Evolutionary conservation across 1,284 basidiomycete genomes (phyloP).

Genomic region (Testicularia cyperi): DNA sequence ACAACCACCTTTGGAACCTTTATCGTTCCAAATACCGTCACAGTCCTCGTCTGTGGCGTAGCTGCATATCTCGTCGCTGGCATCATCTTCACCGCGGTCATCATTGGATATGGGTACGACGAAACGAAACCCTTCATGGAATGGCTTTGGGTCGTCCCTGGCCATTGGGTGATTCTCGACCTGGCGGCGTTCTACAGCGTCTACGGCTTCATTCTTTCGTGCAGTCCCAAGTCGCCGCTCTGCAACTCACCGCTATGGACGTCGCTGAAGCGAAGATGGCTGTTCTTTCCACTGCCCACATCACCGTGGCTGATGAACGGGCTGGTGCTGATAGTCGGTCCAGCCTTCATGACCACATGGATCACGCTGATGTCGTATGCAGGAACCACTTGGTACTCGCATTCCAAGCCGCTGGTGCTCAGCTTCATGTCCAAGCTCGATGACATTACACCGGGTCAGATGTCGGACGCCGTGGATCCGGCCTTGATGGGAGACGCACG

Average conservation of each 20-base stretch:
- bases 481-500: too few relatives aligned
- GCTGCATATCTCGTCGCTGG: background rate
- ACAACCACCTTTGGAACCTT: background rate
- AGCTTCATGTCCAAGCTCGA: background rate
- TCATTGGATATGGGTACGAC: background rate
- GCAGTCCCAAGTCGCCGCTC: conserved; percentile 17
- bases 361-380: too few relatives aligned
- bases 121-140: background rate
- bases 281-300: conserved; percentile 10
- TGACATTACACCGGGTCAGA: background rate
- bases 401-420: conserved; percentile 1
- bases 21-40: background rate
- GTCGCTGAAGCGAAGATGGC: conserved; percentile 1
- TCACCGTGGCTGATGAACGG: conserved; percentile 2
- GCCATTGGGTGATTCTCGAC: conserved; percentile 9
- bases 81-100: background rate
- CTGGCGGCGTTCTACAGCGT: conserved; percentile 2
- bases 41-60: background rate
- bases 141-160: conserved; percentile 11
- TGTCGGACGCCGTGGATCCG: background rate
- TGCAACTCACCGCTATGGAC: conserved; percentile 1
- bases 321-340: too few relatives aligned
- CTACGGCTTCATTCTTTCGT: conserved; percentile 19
- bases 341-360: too few relatives aligned
- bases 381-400: too few relatives aligned